Evolutionary conservation across 495 filamentous ascomycete species (phyloP).

Genomic region (Thermochaetoides thermophila): DNA sequence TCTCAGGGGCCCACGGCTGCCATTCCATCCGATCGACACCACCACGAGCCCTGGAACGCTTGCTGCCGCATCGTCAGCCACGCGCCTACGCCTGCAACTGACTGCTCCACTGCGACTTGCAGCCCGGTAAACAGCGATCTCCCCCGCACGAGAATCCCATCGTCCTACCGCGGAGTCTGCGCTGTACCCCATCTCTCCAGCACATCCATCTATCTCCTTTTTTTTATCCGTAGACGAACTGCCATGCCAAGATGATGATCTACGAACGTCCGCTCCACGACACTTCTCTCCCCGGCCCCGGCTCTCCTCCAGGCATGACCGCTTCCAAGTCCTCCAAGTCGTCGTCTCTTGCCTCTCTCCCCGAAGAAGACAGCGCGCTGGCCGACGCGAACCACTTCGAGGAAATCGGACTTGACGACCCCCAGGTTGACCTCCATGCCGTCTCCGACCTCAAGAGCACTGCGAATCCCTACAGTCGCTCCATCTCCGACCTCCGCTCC

Average conservation of each 20-base stretch:
- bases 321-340: conserved; percentile 81
- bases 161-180: conserved; percentile 4
- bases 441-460: conserved; percentile 30
- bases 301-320: conserved; percentile 71
- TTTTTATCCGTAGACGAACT: too few species aligned
- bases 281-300: conserved; percentile 39
- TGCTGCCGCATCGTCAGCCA: conserved; percentile 12
- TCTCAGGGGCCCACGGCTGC: conserved; percentile 13
- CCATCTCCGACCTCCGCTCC: conserved; percentile 27
- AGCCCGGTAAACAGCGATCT: too few species aligned
- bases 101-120: too few species aligned
- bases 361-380: conserved; percentile 49
- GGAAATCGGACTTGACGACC: conserved; percentile 77
- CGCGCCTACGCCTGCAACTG: too few species aligned
- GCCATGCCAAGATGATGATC: conserved; percentile 39
- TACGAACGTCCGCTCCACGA: conserved; percentile 32
- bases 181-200: background rate
- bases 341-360: conserved; percentile 71
- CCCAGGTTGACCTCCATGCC: conserved; percentile 19
- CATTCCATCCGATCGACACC: conserved; percentile 8
- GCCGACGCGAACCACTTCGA: conserved; percentile 74
- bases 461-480: conserved; percentile 26
- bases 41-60: conserved; percentile 9
- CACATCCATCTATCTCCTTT: background rate
- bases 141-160: too few species aligned